Base-by-base conservation (phyloP, 371 early-diverging fungal species). In the Mortierella sp. region DNA sequence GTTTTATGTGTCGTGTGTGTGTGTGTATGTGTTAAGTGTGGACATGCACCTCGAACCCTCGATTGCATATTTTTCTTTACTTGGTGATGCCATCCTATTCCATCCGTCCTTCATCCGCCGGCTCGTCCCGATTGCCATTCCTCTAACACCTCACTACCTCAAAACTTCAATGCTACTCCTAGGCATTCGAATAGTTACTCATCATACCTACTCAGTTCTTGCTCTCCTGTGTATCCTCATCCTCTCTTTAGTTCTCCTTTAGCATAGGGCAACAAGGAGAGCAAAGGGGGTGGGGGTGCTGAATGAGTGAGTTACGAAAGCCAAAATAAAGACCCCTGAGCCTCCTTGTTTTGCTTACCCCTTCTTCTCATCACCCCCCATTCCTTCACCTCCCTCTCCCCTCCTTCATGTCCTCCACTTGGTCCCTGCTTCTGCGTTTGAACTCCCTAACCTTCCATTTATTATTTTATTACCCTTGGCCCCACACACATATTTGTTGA, bases 401-500 rank as follows among this genome's bases (percentile, higher is more conserved):
- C 45, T 26, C 28, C 16, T 24, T 24, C 21, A 21, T 24, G 24
- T 24, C 50, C 10, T 50, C n/a, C n/a, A n/a, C n/a, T 52, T 52
- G 52, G 14, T 21, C 55, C 55, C 55, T 55, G 55, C 55, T n/a
- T 50, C 50, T 50, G 50, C 50, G 50, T 50, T 55, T 55, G n/a
- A 55, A 21, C 60, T 60, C 60, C 19, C 63, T 6, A 14, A 55
- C 63, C 63, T 60, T 60, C 31, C 60, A 3, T 31, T 60, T 31
- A 9, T 60, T 60, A 4, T 31, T 31, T 13, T 13, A 28, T 16
- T 31, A 31, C 31, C 31, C 60, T 31, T 58, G 14, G 19, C 63
- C 63, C 63, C 63, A 63, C 63, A 63, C 63, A 63, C 63, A 63
- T 34, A 63, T 63, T 63, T 63, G 63, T 34, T 31, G 63, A 50